Percentiles rank a stretch among this genome's conserved stretches.
Evolutionary conservation across 768 basidiomycete species (phyloP).

Genomic region (Fomitopsis serialis): DNA sequence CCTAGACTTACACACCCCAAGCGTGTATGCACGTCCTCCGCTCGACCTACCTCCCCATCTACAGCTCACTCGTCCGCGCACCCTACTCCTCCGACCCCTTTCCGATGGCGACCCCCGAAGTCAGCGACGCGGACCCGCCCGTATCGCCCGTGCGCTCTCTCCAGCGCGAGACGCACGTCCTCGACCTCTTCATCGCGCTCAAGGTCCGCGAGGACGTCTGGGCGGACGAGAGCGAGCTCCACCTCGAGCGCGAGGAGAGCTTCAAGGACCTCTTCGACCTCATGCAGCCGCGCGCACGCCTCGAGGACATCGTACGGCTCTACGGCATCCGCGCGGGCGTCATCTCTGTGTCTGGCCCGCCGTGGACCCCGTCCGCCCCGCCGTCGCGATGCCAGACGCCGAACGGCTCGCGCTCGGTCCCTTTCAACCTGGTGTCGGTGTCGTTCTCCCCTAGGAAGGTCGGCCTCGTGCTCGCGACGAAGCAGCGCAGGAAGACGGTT

Average conservation of each 20-base stretch:
- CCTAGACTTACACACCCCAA: slow-evolving; percentile 13
- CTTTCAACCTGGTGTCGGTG: slow-evolving; percentile 33
- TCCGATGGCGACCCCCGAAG: slow-evolving; percentile 36
- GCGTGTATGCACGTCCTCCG: slow-evolving; percentile 82
- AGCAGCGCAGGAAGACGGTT: slow-evolving; percentile 44
- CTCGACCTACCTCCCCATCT: slow-evolving; percentile 66
- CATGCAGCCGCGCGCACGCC: slow-evolving; percentile 62
- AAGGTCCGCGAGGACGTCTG: slow-evolving; percentile 78
- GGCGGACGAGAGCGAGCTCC: slow-evolving; percentile 67
- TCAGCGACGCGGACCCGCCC: slow-evolving; percentile 16
- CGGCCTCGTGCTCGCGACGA: slow-evolving; percentile 29
- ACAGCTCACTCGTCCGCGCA: slow-evolving; percentile 52
- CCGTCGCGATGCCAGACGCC: background rate
- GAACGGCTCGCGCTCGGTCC: slow-evolving; percentile 15
- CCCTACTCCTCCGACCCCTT: slow-evolving; percentile 81
- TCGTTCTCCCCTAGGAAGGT: slow-evolving; percentile 36
- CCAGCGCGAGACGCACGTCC: slow-evolving; percentile 69
- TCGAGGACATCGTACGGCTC: slow-evolving; percentile 66
- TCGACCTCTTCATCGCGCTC: slow-evolving; percentile 77
- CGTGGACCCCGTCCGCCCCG: slow-evolving; percentile 1
- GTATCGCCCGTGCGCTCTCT: slow-evolving; percentile 32
- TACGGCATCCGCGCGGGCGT: slow-evolving; percentile 37
- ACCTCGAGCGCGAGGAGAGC: slow-evolving; percentile 68
- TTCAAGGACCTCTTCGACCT: slow-evolving; percentile 80
- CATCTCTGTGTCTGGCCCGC: slow-evolving; percentile 7